Conservation (phyloP, 75 land plant genomes). For the Larix kaempferi region DNA sequence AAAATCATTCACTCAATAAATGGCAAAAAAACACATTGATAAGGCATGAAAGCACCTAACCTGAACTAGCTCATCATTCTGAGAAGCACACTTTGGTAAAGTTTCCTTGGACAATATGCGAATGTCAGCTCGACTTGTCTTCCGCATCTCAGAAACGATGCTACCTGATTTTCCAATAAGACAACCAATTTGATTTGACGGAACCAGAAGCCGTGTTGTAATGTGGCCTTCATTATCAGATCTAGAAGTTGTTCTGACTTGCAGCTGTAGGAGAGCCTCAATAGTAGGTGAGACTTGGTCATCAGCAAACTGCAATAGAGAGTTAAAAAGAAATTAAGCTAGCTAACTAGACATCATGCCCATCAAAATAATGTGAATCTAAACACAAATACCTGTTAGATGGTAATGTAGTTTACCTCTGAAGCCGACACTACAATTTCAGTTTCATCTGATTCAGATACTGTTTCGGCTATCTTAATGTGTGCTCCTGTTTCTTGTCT, state of each 20-base stretch:
- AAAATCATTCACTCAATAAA: background rate
- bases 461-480: constrained; percentile 77
- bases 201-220: constrained; percentile 85
- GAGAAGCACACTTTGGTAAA: constrained; percentile 79
- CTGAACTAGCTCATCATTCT: constrained; percentile 97
- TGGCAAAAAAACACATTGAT: constrained; percentile 7
- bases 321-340: background rate
- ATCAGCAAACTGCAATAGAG: constrained; percentile 45
- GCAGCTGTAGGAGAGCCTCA: constrained; percentile 85
- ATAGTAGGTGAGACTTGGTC: constrained; percentile 76
- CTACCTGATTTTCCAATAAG: constrained; percentile 90
- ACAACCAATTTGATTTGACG: constrained; percentile 88
- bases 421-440: constrained; percentile 73
- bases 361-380: too few relatives aligned
- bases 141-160: constrained; percentile 90
- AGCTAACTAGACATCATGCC: too few relatives aligned
- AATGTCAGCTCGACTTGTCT: constrained; percentile 77
- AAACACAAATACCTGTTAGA: background rate
- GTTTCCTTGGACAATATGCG: constrained; percentile 81
- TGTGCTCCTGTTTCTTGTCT: constrained; percentile 82
- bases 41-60: constrained; percentile 28
- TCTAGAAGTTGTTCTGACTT: constrained; percentile 59
- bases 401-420: constrained; percentile 40
- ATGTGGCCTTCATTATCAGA: constrained; percentile 60
- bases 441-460: constrained; percentile 79